Base-by-base conservation (phyloP, 257 asterid genomes). In the Solanum sejunctum region DNA sequence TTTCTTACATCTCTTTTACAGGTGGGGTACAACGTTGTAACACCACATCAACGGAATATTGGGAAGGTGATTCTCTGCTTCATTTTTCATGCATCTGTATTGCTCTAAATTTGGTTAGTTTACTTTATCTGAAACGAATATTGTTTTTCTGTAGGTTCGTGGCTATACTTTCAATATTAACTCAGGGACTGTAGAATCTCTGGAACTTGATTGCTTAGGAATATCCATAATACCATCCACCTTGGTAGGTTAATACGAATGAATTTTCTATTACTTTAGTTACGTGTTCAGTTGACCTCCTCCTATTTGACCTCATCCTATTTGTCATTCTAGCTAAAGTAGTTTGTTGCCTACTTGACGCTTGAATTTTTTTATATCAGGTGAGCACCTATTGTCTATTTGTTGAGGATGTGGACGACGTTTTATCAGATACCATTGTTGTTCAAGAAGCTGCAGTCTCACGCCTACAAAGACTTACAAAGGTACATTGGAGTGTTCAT, bases 181-280 rank as follows among this genome's bases (percentile, higher is more conserved):
- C 86, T 89, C 93, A 18, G 97, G 97, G 83, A 64, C 66, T 1
- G 89, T 92, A 82, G 95, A 92, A 80, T 87, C 89, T 26, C 93
- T 93, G 3, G 94, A 93, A 91, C 91, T 93, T 52, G 94, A 93
- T 88, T 91, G 93, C n/a, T 93, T 93, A 60, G 97, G 97, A 72
- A 86, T 93, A 84, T 89, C 94, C 85, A 72, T 93, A 55, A 90
- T 93, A 85, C 97, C 97, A 8, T 92, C 95, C 47, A 92, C 87
- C 86, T 88, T 93, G 97, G 97, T 93, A 91, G 83, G 95, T 86
- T 57, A 58, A 75, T 45, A 16, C 13, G 2, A 7, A 18, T 47
- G 12, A 13, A 52, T 49, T 28, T 28, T 57, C 8, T 32, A 11
- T 54, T 52, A 10, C 64, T 28, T 51, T 39, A 57, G 80, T 56